phyloP scores from a whole-genome alignment of 768 basidiomycete genomes.

The Lentinula guzmanii region DNA sequence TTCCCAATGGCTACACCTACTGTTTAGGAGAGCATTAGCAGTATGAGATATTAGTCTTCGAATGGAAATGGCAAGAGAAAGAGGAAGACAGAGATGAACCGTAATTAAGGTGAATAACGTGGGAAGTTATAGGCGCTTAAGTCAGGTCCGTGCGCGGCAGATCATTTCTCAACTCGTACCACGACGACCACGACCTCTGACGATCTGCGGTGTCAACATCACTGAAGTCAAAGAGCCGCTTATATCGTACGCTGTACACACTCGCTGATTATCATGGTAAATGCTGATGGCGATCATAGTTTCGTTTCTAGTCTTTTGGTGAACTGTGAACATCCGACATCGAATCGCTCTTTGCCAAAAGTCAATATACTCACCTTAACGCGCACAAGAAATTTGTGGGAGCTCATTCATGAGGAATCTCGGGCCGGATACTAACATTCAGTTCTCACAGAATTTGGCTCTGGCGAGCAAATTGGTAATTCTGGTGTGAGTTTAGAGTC shows the following conservation, averaged over 20 bases:
- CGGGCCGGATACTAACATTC: background rate
- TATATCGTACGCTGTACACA: too few species aligned
- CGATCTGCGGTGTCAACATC: too few species aligned
- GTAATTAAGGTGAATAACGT: too few species aligned
- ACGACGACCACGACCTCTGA: background rate
- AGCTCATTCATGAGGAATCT: too few species aligned
- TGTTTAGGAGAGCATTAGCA: too few species aligned
- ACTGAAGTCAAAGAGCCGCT: too few species aligned
- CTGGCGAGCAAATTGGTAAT: background rate
- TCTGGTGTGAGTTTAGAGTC: background rate
- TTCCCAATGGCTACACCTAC: too few species aligned
- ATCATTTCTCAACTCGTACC: conserved; percentile 3
- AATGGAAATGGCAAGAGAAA: too few species aligned
- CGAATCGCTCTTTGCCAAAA: background rate
- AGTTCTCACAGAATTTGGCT: background rate
- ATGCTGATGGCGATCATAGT: too few species aligned
- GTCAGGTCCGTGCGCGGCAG: background rate
- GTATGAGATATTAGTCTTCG: too few species aligned
- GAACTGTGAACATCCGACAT: background rate
- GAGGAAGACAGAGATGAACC: too few species aligned
- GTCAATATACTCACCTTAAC: background rate
- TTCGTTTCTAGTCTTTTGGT: background rate
- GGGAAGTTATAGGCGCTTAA: background rate
- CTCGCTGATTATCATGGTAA: too few species aligned
- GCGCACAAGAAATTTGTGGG: background rate